Conservation (phyloP, 2,329 filamentous ascomycete species). For the Microcera coccophila region DNA sequence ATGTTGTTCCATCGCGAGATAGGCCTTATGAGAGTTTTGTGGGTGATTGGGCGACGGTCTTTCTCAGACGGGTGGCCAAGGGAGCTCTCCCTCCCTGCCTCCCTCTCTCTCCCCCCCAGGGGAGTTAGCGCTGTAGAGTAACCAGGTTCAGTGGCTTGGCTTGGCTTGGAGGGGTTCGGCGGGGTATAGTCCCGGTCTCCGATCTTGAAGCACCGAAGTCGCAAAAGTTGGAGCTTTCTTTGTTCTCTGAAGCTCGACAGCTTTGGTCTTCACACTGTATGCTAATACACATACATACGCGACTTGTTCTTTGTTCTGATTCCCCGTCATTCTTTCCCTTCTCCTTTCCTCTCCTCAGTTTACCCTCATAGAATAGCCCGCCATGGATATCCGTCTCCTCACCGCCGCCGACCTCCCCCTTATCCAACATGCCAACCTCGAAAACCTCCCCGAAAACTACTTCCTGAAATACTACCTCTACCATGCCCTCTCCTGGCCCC, state of each 20-base stretch:
- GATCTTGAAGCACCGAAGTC: background rate
- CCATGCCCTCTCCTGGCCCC: constrained; percentile 96
- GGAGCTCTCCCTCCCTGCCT: too few relatives aligned
- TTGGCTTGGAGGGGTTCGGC: constrained; percentile 1
- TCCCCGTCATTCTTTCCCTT: background rate
- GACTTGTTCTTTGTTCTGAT: background rate
- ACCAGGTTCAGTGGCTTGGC: background rate
- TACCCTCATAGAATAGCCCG: constrained; percentile 27
- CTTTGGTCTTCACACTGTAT: constrained; percentile 4
- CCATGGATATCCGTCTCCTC: constrained; percentile 89
- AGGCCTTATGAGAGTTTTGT: background rate
- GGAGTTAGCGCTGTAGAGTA: background rate
- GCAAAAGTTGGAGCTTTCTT: constrained; percentile 2
- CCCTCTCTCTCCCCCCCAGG: too few relatives aligned
- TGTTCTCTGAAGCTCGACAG: constrained; percentile 1
- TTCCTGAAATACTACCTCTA: constrained; percentile 99
- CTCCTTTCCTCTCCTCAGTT: background rate
- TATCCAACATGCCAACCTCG: constrained; percentile 97
- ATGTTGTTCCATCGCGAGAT: background rate
- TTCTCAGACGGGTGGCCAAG: background rate
- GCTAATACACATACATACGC: too few relatives aligned
- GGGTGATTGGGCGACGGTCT: background rate
- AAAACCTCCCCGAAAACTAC: constrained; percentile 99
- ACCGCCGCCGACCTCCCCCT: constrained; percentile 79
- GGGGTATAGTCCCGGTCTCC: constrained; percentile 5